Base-by-base conservation (phyloP, 352 stramenopile genomes). In the Globisporangium sylvaticum region DNA sequence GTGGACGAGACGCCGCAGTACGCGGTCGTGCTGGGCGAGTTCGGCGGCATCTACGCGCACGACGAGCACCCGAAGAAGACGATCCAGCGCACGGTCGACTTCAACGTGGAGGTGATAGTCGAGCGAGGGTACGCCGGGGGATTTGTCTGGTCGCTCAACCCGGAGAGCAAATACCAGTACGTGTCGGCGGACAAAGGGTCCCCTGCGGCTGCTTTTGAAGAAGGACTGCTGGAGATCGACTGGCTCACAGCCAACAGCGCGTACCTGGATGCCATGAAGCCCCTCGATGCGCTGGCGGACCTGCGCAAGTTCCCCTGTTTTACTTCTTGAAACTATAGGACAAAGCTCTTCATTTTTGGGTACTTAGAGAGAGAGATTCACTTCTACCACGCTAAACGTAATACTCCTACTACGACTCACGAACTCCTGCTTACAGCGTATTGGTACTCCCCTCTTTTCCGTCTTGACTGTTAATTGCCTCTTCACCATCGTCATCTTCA, bases 71-170 rank as follows among this genome's bases (percentile, higher is more conserved):
- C 79, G 2, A 60, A 81, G 48, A 65, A 74, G 34, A 89, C 78
- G 10, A 87, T 75, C 12, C 66, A 79, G 56, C 79, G 81, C 15
- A 81, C 68, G 20, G 79, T 77, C 24, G 74, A 88, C 62, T 72
- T 72, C 25, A 87, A 72, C 34, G 85, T 89, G 67, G 64, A 84
- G 37, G 70, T 80, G 58, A 76, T 88, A 39, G 37, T 80, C 20
- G 65, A 73, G 14, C 70, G 59, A 29, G 74, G 77, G 20, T 89
- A 78, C 58, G 70, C 76, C 3, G 81, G 81, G 20, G 81, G 81
- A 8, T 89, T 88, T 48, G 63, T 84, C 52, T 89, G 81, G 81
- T 87, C 77, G 34, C 53, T 89, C 29, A 89, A 89, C 59, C 81
- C 81, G 3, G 81, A 89, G 64, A 83, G 68, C 60, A 77, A 74